Base-by-base conservation (phyloP, 1,284 basidiomycete genomes). In the Blastosporella zonata region DNA sequence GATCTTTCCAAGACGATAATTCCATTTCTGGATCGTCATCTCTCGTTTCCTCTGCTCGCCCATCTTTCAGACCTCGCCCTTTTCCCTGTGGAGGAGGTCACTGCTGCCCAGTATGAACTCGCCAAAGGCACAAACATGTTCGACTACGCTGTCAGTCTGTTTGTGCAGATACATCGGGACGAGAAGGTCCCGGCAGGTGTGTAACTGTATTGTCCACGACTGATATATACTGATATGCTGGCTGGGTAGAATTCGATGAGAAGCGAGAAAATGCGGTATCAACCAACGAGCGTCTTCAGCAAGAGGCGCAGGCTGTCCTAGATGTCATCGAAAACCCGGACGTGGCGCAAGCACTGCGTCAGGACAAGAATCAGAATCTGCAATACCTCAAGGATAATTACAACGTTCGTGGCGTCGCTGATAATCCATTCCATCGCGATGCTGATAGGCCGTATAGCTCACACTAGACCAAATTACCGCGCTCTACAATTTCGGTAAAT, bases 51-150 rank as follows among this genome's bases (percentile, higher is more conserved):
- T 39, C 75, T 97, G 17, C 87, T 99, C 55, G 84, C 87, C 25
- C 93, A 97, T 72, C 84, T 98, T 47, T 77, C 77, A 27, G 82
- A 90, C 60, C 79, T 77, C 10, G 80, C 81, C 31, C 70, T 87
- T 34, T 95, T 93, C 67, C 77, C 87, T 1, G 75, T 78, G 28
- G 75, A 86, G 47, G 83, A 96, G 57, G 82, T 96, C 48, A 81
- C 83, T 51, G 75, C 83, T 44, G 93, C 93, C 18, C 93, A 94
- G 70, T 97, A 97, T 89, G 95, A 98, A 65, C 86, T 98, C 48
- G 92, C 93, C 50, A 96, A 93, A 67, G 90, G 88, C 58, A 99
- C 94, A 43, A 96, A 97, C 70, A 95, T 97, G 93, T 86, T 95
- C 53, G 92, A 94, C 69, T 97, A 94, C 62, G 84, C 90, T 34